phyloP scores from a whole-genome alignment of 805 yeast genomes.

The Sungouiozyma ichnusensis region DNA sequence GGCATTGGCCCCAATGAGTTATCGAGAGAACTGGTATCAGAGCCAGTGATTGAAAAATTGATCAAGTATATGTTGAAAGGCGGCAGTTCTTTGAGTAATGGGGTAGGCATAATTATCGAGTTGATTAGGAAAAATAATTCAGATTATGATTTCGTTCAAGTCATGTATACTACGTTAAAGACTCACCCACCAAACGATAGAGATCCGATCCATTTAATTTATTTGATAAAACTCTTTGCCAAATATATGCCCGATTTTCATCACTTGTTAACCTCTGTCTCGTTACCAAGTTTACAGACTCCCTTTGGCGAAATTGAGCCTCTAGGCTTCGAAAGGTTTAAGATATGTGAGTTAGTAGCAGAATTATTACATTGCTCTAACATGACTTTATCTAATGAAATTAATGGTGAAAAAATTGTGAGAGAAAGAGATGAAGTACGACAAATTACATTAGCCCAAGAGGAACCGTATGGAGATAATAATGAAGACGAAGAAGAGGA shows the following conservation, averaged over 20 bases:
- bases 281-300: conserved; percentile 27
- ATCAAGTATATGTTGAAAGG: conserved; percentile 69
- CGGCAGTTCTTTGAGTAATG: conserved; percentile 82
- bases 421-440: conserved; percentile 61
- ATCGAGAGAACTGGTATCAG: conserved; percentile 80
- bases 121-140: conserved; percentile 90
- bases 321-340: conserved; percentile 85
- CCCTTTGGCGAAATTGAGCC: conserved; percentile 55
- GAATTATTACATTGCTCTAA: conserved; percentile 94
- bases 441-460: conserved; percentile 17
- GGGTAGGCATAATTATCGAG: conserved; percentile 90
- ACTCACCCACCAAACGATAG: conserved; percentile 87
- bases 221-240: conserved; percentile 68
- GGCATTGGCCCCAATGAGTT: conserved; percentile 94
- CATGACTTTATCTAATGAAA: conserved; percentile 81
- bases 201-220: conserved; percentile 87
- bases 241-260: conserved; percentile 61
- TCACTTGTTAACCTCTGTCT: conserved; percentile 38
- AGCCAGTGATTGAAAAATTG: conserved; percentile 50
- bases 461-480: too few species aligned
- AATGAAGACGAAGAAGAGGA: neutral
- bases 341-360: conserved; percentile 84
- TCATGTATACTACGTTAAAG: conserved; percentile 66
- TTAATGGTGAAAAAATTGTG: conserved; percentile 56
- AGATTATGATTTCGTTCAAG: conserved; percentile 85